phyloP scores from a whole-genome alignment of 2,329 filamentous ascomycete species.

The Penicillium corylophilum region DNA sequence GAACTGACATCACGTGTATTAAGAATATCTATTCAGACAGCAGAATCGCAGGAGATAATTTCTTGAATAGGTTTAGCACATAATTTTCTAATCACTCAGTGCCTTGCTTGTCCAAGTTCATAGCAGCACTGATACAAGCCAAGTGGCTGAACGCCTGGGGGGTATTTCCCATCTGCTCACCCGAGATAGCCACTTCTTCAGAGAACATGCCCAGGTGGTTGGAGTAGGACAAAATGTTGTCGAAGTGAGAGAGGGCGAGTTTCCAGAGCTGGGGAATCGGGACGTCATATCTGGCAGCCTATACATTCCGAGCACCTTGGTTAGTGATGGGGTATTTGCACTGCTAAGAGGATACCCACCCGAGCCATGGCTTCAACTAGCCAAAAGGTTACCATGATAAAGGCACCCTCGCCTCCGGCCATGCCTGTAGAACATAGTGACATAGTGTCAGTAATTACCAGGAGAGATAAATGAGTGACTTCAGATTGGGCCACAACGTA shows the following conservation, averaged over 20 bases:
- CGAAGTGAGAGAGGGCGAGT: constrained; percentile 66
- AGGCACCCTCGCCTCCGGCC: constrained; percentile 71
- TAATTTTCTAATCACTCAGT: neutral
- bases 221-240: constrained; percentile 73
- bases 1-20: neutral
- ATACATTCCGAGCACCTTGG: neutral
- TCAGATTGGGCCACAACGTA: constrained; percentile 34
- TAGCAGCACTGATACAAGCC: constrained; percentile 72
- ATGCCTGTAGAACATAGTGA: constrained; percentile 53
- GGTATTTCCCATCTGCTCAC: constrained; percentile 76
- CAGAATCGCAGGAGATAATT: neutral
- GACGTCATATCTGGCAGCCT: constrained; percentile 33
- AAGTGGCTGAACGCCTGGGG: constrained; percentile 78
- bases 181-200: constrained; percentile 72
- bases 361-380: constrained; percentile 74
- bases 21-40: neutral
- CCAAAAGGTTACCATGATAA: constrained; percentile 83
- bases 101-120: constrained; percentile 63
- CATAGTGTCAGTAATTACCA: constrained; percentile 14
- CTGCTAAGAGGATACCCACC: constrained; percentile 47
- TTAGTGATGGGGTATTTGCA: neutral
- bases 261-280: constrained; percentile 36
- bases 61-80: neutral
- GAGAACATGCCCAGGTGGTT: constrained; percentile 79
- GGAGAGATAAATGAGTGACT: constrained; percentile 1